Evolutionary conservation across 257 asterid species (phyloP), one percentile per base, ranked within the genome.

Genomic region (Fraxinus anomala): DNA sequence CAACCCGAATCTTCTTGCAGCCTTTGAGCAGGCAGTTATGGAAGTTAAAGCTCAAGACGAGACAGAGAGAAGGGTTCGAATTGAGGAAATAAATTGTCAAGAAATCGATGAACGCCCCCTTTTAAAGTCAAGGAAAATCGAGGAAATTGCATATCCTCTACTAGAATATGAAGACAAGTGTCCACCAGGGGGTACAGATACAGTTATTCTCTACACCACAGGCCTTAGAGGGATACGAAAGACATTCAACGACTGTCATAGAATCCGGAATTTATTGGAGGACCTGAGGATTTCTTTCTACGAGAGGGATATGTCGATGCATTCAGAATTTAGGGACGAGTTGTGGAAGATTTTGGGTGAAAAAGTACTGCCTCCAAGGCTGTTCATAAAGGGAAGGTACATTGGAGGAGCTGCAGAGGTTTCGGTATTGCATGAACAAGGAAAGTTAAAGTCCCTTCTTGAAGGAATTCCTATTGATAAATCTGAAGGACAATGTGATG

Each of bases 341-440:
- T 2, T 96, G 79, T 92, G 96, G 96, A 86, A 81, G 76, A 67
- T 82, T 6, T 79, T 90, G 79, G 97, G 85, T 0, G 87, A 87
- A 17, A 92, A 89, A 85, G 68, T 82, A 1, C 77, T 87, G 54
- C 96, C 97, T 9, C 99, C 99, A 11, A 89, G 92, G 73, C 68
- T 96, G 85, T 96, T 96, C 59, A 81, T 96, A 0, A 91, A 89
- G 82, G 99, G 99, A 31, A 92, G 99, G 79, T 91, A 92, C 86
- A 84, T 96, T 31, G 99, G 99, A 3, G 99, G 98, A 77, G 97
- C 93, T 6, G 99, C 92, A 28, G 91, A 93, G 83, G 98, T 92
- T 5, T 39, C 88, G 84, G 81, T 84, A 47, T 81, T 96, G 82
- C 97, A 93, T 63, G 99, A 96, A 65, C 92, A 89, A 56, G 99